phyloP scores from a whole-genome alignment of 2,329 filamentous ascomycete genomes.

The Phaeophleospora eucalypticola region DNA sequence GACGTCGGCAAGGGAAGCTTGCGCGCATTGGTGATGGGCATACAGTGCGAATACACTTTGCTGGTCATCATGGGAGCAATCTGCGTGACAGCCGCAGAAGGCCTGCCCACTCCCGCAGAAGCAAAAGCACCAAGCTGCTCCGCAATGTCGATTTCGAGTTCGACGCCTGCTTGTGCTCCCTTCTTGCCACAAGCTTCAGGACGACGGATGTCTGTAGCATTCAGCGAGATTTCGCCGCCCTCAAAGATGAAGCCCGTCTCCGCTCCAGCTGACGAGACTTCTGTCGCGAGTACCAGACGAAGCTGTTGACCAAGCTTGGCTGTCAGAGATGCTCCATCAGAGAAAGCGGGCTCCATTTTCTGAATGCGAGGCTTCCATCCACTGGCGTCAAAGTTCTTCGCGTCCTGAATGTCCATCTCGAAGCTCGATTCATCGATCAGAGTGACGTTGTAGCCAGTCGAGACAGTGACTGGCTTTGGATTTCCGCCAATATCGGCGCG shows the following conservation, averaged over 20 bases:
- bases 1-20: neutral
- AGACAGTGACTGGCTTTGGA: neutral
- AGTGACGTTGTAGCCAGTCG: neutral
- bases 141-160: neutral
- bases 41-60: neutral
- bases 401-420: constrained; percentile 1
- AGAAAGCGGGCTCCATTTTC: neutral
- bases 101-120: neutral
- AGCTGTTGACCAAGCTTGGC: neutral
- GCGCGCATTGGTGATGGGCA: neutral
- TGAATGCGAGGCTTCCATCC: neutral
- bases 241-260: neutral
- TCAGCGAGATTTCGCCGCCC: neutral
- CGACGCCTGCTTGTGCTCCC: neutral
- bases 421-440: neutral
- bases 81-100: too few species aligned
- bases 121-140: neutral
- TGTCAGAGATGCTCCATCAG: neutral
- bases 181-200: neutral
- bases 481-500: neutral
- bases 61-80: too few species aligned
- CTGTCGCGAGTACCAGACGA: neutral
- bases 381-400: neutral
- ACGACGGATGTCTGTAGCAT: neutral
- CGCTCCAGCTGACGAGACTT: neutral